Base-by-base conservation (phyloP, 371 early-diverging fungal genomes). In the Apophysomyces sp. region DNA sequence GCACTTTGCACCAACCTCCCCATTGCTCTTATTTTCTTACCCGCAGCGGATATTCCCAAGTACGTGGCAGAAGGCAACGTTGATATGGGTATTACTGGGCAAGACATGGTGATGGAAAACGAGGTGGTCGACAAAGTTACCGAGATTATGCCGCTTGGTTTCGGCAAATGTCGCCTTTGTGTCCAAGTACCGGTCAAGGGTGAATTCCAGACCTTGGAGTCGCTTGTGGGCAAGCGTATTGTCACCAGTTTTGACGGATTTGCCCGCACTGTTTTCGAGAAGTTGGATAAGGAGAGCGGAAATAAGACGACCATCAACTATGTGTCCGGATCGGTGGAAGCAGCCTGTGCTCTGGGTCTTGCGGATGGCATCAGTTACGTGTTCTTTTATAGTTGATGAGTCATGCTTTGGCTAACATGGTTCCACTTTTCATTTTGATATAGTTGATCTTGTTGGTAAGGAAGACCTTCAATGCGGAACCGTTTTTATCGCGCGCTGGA, bases 51-150 rank as follows among this genome's bases (percentile, higher is more conserved):
- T 73, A 98, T 97, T 65, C 92, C 96, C 34, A 92, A 93, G 68
- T 97, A 92, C 63, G 95, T 98, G 15, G 96, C 87, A 31, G 91
- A 94, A 34, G 97, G 98, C 29, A 91, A 93, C 65, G 92, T 97
- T n/a, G 97, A 97, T 72, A 63, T 97, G 32, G 98, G 98, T 26
- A 96, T 98, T 58, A 97, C 97, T 1, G 97, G 98, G n/a, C 85
- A 89, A 71, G 96, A 96, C 69, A 95, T 97, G 82, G 86, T 95
- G 21, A 86, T 86, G 15, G 97, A 98, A 73, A 85, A 87, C 18
- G 84, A 85, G 55, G 86, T 83, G 1, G 71, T 82, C 36, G 86
- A 86, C 32, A 85, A 89, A 66, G 90, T 95, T 12, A 86, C 82
- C 6, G 86, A 90, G 68, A 73, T 94, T 44, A 44, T 91, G 32